A percentile compares a stretch with the other conserved stretches of the same genome.
Evolutionary conservation across 2,329 filamentous ascomycete genomes (phyloP).

Genomic region (Epichloe glyceriae): DNA sequence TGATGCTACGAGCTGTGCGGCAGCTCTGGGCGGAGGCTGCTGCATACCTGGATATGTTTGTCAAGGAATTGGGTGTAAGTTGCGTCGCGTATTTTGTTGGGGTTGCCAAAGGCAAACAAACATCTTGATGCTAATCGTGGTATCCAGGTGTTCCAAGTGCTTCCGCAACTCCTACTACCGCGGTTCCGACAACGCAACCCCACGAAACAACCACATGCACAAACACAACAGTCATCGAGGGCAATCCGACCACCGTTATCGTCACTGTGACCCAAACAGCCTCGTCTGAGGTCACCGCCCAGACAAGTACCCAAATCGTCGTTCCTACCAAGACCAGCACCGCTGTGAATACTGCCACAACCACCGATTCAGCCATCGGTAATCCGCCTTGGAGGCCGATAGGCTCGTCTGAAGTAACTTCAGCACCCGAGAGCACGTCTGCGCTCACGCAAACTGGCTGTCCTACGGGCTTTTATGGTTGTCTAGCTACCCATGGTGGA

Average conservation of each 20-base stretch:
- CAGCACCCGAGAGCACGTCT: constrained; percentile 22
- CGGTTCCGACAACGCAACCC: constrained; percentile 8
- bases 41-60: constrained; percentile 63
- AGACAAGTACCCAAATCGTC: constrained; percentile 11
- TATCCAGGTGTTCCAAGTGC: constrained; percentile 20
- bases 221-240: constrained; percentile 22
- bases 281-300: constrained; percentile 23
- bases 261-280: constrained; percentile 27
- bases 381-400: constrained; percentile 34
- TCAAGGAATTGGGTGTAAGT: constrained; percentile 56
- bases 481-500: constrained; percentile 70
- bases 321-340: constrained; percentile 14
- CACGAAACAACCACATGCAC: constrained; percentile 25
- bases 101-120: background rate
- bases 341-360: constrained; percentile 23
- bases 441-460: constrained; percentile 38
- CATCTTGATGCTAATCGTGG: background rate
- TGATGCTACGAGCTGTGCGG: constrained; percentile 51
- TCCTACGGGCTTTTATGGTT: constrained; percentile 86
- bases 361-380: constrained; percentile 23
- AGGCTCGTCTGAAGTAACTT: constrained; percentile 16
- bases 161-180: constrained; percentile 15
- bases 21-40: constrained; percentile 57
- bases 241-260: constrained; percentile 26
- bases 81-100: background rate